Evolutionary conservation across 306 rosid genomes (phyloP).

Genomic region (Vigna mungo): DNA sequence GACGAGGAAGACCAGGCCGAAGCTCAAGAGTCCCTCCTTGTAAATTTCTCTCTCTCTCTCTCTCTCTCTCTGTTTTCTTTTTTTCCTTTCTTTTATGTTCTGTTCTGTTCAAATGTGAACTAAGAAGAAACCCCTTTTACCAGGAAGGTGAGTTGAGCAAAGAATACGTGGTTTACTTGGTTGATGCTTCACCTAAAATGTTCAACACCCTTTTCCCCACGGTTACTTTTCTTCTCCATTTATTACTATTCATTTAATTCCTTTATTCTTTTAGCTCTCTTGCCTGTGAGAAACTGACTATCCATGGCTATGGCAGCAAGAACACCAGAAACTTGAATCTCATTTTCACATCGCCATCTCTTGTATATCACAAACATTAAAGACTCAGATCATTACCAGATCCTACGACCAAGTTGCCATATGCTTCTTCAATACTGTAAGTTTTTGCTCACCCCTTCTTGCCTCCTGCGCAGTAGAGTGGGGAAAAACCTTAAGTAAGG

Average conservation of each 20-base stretch:
- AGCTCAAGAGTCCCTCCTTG: slow-evolving; percentile 42
- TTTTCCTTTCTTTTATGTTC: neutral
- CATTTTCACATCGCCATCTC: slow-evolving; percentile 78
- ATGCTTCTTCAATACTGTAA: slow-evolving; percentile 92
- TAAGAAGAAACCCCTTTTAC: neutral
- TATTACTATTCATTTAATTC: neutral
- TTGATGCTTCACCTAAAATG: slow-evolving; percentile 97
- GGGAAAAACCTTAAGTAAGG: no score
- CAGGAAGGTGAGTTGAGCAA: slow-evolving; percentile 73
- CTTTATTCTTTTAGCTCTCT: no score
- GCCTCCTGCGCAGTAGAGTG: no score
- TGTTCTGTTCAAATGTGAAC: neutral
- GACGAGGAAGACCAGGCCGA: slow-evolving; percentile 84
- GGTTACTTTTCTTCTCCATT: slow-evolving; percentile 50
- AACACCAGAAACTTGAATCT: slow-evolving; percentile 55
- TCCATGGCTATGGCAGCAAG: slow-evolving; percentile 24
- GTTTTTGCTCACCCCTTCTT: slow-evolving; percentile 10
- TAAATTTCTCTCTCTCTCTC: neutral
- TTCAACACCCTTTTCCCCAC: slow-evolving; percentile 56
- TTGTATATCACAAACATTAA: slow-evolving; percentile 71
- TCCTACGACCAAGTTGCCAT: slow-evolving; percentile 86
- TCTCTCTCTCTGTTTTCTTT: neutral
- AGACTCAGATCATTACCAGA: slow-evolving; percentile 74
- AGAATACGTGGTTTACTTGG: slow-evolving; percentile 73
- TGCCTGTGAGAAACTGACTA: neutral